Evolutionary conservation across 352 stramenopile species (phyloP), one percentile per base, ranked within the genome.

Genomic region (Phytopythium oedochilum): DNA sequence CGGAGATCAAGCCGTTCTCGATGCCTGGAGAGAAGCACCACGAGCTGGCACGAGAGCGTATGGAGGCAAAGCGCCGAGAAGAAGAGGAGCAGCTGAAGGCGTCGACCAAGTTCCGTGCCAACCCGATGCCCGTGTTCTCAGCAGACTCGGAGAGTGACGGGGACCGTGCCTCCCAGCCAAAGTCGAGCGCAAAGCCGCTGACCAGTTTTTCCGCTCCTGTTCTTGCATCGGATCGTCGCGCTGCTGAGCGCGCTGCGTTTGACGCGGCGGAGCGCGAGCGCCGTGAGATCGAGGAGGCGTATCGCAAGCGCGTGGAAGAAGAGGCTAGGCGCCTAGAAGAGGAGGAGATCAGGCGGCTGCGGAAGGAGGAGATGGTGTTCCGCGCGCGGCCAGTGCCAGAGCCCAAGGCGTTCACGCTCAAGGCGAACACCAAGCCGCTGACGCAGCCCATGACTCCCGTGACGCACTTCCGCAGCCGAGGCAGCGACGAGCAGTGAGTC

Each of bases 281-380:
- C 12, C 77, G 69, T 5, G 66, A 78, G 40, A 72, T 63, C 43
- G 82, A 89, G 42, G 77, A 92, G 71, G 77, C 74, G 2, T 73
- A 86, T 47, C 75, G 70, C 50, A 40, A 77, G 39, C 70, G 84
- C 18, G 46, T 68, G 55, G 73, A 89, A 20, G 69, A 76, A 26
- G 77, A 88, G 39, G 54, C 71, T 20, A 64, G 63, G 9, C 79
- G 74, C 34, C 53, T 65, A 5, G 66, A 89, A 34, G 79, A 89
- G 29, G 79, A 88, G 26, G 76, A 89, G 55, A 78, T 92, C 57
- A 85, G 81, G 52, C 75, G 70, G 3, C 45, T 92, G 45, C 82
- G 82, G 22, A 74, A 71, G n/a, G 75, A 88, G 52, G 69, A 89
- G 26, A 75, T 92, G 56, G 73, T 74, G 63, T 92, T 92, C 59